A percentile compares a stretch with the other conserved stretches of the same genome.
phyloP scores from a whole-genome alignment of 106 monocot genomes.

The Vanilla planifolia region DNA sequence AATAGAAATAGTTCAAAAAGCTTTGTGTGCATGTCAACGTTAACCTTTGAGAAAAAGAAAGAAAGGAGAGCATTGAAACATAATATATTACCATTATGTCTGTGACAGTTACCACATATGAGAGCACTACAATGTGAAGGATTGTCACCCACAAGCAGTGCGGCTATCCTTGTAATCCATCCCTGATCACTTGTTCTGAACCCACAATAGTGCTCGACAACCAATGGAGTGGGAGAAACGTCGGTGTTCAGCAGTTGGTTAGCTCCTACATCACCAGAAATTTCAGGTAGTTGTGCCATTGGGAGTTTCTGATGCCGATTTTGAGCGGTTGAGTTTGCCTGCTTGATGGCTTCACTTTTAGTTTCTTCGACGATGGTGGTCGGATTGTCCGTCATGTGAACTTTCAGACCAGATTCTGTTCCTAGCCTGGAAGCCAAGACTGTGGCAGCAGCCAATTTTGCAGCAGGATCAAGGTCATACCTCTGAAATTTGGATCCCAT shows the following conservation, averaged over 20 bases:
- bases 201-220: constrained; percentile 62
- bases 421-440: constrained; percentile 91
- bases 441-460: constrained; percentile 88
- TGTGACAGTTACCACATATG: constrained; percentile 58
- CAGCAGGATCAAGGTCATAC: constrained; percentile 96
- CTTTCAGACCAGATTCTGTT: constrained; percentile 70
- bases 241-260: constrained; percentile 6
- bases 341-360: constrained; percentile 44
- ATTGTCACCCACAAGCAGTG: constrained; percentile 49
- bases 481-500: constrained; percentile 30
- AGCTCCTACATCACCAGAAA: constrained; percentile 7
- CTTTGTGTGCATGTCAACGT: background rate
- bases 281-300: constrained; percentile 16
- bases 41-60: background rate
- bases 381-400: constrained; percentile 49
- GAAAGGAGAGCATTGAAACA: background rate
- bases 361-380: constrained; percentile 2
- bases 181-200: constrained; percentile 30
- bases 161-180: constrained; percentile 46
- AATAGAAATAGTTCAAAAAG: background rate
- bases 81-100: constrained; percentile 40
- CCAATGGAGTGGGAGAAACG: constrained; percentile 16
- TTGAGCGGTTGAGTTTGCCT: constrained; percentile 30
- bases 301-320: constrained; percentile 55
- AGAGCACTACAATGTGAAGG: constrained; percentile 52